These are phyloP conservation scores for Neopestalotiopsis rosae DNA, from an alignment of 2,329 filamentous ascomycete genomes.

Conservation along the genomic window DNA sequence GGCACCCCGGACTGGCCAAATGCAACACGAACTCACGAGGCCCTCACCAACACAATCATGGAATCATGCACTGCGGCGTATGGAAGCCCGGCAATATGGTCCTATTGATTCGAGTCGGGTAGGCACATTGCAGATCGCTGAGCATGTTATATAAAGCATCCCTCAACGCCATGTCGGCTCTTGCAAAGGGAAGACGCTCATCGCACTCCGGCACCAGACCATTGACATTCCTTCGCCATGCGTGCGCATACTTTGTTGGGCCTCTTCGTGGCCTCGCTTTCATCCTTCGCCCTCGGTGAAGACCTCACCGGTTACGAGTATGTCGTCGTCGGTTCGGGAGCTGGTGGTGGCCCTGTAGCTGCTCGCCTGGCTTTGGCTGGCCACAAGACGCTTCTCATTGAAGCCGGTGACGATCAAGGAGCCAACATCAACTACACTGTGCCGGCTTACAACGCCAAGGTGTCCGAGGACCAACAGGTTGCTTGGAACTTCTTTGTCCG, in stretches of 20 bases:
- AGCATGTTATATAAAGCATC: not conserved
- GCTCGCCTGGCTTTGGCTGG: slow-evolving; percentile 63
- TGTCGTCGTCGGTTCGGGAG: slow-evolving; percentile 64
- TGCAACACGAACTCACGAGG: not conserved
- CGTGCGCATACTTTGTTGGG: not conserved
- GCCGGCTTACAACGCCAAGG: slow-evolving; percentile 55
- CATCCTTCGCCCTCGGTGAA: not conserved
- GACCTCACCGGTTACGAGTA: slow-evolving; percentile 57
- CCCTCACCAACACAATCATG: not conserved
- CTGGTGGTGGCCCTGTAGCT: slow-evolving; percentile 64
- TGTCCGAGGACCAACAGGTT: slow-evolving; percentile 59
- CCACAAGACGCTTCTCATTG: slow-evolving; percentile 62
- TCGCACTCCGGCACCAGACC: not conserved
- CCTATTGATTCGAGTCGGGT: not conserved
- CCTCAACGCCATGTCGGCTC: not conserved
- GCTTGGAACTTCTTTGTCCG: slow-evolving; percentile 68
- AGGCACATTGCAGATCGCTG: not conserved
- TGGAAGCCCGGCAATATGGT: not conserved
- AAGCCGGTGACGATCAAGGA: slow-evolving; percentile 63
- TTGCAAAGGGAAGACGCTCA: not conserved
- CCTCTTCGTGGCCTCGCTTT: not conserved
- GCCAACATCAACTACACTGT: slow-evolving; percentile 53
- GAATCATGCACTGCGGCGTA: not conserved
- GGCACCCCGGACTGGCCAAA: not conserved
- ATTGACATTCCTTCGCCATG: not conserved